Evolutionary conservation across 208 protist species (phyloP).

Genomic region (Endotrypanum monterogeii): DNA sequence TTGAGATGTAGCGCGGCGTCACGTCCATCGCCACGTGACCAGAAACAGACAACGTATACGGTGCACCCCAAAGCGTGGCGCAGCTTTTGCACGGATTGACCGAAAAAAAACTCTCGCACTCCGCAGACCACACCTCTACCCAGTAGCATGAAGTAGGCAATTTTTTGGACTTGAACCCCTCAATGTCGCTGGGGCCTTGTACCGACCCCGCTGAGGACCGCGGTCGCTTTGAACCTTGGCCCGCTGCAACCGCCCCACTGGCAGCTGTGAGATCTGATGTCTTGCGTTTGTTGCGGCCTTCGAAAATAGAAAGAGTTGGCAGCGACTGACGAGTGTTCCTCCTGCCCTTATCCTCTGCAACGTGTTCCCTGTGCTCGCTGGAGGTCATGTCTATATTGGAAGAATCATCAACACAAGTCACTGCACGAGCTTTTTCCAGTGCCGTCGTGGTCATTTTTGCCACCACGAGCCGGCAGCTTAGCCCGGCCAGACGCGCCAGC

Average conservation of each 20-base stretch:
- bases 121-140: conserved; percentile 87
- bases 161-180: conserved; percentile 45
- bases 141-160: conserved; percentile 82
- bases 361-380: background rate
- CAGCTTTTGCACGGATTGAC: conserved; percentile 81
- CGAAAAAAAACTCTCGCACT: conserved; percentile 77
- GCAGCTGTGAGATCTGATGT: background rate
- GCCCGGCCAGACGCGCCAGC: conserved; percentile 44
- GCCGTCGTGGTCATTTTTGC: conserved; percentile 29
- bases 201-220: conserved; percentile 7
- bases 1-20: conserved; percentile 83
- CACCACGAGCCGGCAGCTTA: conserved; percentile 56
- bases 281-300: conserved; percentile 25
- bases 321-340: conserved; percentile 12
- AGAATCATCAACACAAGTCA: background rate
- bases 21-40: conserved; percentile 74
- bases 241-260: background rate
- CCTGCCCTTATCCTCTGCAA: conserved; percentile 8
- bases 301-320: conserved; percentile 42
- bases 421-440: conserved; percentile 12
- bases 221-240: conserved; percentile 11
- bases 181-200: conserved; percentile 11
- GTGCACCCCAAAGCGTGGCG: conserved; percentile 78
- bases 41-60: conserved; percentile 81
- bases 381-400: background rate